These are phyloP conservation scores for Fomitopsis pulvina DNA, from an alignment of 768 basidiomycete genomes.

Conservation along the genomic window DNA sequence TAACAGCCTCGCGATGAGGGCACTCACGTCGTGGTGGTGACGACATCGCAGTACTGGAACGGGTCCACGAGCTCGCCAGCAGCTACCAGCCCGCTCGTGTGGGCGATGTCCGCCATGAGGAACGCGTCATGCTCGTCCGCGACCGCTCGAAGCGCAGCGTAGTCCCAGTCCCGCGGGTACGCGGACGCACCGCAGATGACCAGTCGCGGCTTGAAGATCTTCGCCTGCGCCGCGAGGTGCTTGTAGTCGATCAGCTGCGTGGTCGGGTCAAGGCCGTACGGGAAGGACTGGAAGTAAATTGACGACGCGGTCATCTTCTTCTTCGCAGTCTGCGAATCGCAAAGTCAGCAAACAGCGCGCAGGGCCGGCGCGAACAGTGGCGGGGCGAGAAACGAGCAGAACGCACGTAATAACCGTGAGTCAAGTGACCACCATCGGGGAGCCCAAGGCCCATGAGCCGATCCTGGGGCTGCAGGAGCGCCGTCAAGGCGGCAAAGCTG, in stretches of 20 bases:
- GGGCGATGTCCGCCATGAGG: constrained; percentile 96
- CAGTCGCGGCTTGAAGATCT: constrained; percentile 91
- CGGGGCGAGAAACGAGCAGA: constrained; percentile 1
- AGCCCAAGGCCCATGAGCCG: constrained; percentile 98
- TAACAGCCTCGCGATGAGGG: background rate
- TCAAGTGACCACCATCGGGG: constrained; percentile 95
- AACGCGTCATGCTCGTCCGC: constrained; percentile 86
- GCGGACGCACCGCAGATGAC: constrained; percentile 98
- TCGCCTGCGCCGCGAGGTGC: constrained; percentile 74
- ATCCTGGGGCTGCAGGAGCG: constrained; percentile 94
- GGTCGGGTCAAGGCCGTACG: constrained; percentile 77
- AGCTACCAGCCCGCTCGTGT: constrained; percentile 93
- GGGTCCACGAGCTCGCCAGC: constrained; percentile 86
- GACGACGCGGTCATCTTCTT: constrained; percentile 99
- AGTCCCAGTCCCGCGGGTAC: constrained; percentile 99
- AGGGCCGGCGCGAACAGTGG: background rate
- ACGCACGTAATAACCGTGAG: constrained; percentile 92
- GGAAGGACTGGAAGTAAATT: constrained; percentile 99
- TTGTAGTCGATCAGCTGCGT: constrained; percentile 90
- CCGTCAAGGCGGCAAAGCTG: constrained; percentile 95
- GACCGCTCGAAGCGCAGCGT: constrained; percentile 70
- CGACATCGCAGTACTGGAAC: constrained; percentile 95
- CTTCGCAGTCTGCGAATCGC: constrained; percentile 73
- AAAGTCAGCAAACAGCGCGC: background rate
- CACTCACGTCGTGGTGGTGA: constrained; percentile 90